Evolutionary conservation across 2,329 filamentous ascomycete species (phyloP).

Genomic region (Ceratocystis eucalypticola): DNA sequence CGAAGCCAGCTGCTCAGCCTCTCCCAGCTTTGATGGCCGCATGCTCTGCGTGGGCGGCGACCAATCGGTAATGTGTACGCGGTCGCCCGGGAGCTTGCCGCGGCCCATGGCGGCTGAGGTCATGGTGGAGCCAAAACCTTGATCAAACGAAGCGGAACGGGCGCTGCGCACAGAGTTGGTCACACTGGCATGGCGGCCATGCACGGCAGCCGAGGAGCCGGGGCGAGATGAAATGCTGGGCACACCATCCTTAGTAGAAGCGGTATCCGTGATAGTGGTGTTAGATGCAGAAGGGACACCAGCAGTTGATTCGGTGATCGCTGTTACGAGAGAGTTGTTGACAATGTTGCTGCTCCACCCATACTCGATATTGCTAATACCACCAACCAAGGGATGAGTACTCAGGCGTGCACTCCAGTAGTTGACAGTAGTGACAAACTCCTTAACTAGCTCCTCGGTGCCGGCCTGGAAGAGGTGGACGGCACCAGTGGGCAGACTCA

Average conservation of each 20-base stretch:
- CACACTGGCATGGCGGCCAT: conserved; percentile 31
- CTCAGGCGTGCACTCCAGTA: conserved; percentile 95
- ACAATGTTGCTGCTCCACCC: conserved; percentile 86
- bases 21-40: conserved; percentile 64
- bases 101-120: conserved; percentile 32
- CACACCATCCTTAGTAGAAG: conserved; percentile 24
- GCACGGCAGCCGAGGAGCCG: conserved; percentile 31
- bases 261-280: conserved; percentile 27
- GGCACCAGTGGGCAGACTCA: conserved; percentile 81
- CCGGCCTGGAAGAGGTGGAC: conserved; percentile 98
- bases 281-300: conserved; percentile 21
- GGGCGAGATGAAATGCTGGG: conserved; percentile 32
- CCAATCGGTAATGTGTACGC: conserved; percentile 77
- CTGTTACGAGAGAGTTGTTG: conserved; percentile 39
- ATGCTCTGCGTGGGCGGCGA: conserved; percentile 77
- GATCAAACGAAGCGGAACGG: conserved; percentile 48
- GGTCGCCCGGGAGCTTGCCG: conserved; percentile 67
- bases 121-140: conserved; percentile 35
- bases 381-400: conserved; percentile 82
- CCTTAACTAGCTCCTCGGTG: conserved; percentile 83
- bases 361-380: conserved; percentile 93
- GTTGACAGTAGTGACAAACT: conserved; percentile 89
- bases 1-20: conserved; percentile 66
- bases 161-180: conserved; percentile 28
- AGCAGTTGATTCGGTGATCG: conserved; percentile 32